Percentiles rank a stretch among this genome's conserved stretches.
Conservation (phyloP, 2,329 filamentous ascomycete species). For the Fusarium poae region DNA sequence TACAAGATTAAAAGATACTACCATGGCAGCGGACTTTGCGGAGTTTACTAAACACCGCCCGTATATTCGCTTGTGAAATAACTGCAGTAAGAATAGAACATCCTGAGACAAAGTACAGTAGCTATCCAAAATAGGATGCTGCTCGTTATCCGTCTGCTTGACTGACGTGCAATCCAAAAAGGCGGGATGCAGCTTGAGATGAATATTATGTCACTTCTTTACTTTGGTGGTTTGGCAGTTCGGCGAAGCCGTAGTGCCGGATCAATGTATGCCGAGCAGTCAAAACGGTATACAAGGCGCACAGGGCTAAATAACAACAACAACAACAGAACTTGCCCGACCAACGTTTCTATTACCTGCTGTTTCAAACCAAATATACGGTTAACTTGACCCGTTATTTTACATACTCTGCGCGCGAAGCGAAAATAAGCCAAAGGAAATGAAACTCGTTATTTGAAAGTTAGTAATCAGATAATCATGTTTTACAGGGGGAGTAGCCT, state of each 20-base stretch:
- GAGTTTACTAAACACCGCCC: background rate
- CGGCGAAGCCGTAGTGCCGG: slow-evolving; percentile 31
- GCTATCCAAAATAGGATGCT: slow-evolving; percentile 7
- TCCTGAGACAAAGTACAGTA: background rate
- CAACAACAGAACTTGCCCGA: no score
- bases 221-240: slow-evolving; percentile 25
- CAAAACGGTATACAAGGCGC: slow-evolving; percentile 3
- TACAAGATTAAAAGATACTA: background rate
- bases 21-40: slow-evolving; percentile 21
- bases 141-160: background rate
- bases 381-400: background rate
- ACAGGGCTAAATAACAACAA: slow-evolving; percentile 1
- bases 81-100: no score
- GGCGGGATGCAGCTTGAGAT: slow-evolving; percentile 6
- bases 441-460: background rate
- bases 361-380: slow-evolving; percentile 5
- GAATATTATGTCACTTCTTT: slow-evolving; percentile 1
- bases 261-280: slow-evolving; percentile 16
- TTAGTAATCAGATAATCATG: background rate
- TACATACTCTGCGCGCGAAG: background rate
- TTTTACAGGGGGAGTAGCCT: background rate
- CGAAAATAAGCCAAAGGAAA: background rate
- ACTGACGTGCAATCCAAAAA: background rate
- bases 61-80: background rate
- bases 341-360: background rate